Conservation (phyloP, 371 early-diverging fungal genomes). For the Syncephalastrum sp. region DNA sequence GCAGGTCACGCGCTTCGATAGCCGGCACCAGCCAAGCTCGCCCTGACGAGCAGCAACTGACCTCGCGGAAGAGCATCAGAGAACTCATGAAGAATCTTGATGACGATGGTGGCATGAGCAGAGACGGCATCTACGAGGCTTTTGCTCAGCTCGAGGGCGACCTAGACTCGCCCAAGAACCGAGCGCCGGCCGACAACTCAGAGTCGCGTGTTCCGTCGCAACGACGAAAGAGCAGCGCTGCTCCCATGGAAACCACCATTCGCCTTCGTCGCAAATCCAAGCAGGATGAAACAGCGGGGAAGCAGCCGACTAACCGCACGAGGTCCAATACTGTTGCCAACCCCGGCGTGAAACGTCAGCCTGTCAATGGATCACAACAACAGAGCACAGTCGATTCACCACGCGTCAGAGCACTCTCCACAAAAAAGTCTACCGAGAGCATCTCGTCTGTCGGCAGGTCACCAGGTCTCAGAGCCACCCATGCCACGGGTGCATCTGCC, state of each 20-base stretch:
- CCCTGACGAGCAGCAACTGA: slow-evolving; percentile 6
- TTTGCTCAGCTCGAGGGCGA: slow-evolving; percentile 28
- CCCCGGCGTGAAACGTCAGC: neutral
- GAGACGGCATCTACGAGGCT: slow-evolving; percentile 27
- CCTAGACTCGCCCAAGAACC: neutral
- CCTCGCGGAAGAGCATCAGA: slow-evolving; percentile 17
- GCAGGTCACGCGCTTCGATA: slow-evolving; percentile 17
- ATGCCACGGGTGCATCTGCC: too few relatives aligned
- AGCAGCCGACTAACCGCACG: slow-evolving; percentile 7
- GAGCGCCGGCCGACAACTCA: slow-evolving; percentile 5
- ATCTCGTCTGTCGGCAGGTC: slow-evolving; percentile 1
- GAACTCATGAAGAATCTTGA: slow-evolving; percentile 10
- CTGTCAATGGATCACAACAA: slow-evolving; percentile 6
- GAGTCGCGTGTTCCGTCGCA: neutral
- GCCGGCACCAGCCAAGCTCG: slow-evolving; percentile 5
- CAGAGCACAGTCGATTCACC: slow-evolving; percentile 16
- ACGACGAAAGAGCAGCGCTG: neutral
- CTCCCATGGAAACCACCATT: slow-evolving; percentile 4
- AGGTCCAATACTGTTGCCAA: neutral
- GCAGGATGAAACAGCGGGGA: neutral
- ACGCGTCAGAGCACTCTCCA: slow-evolving; percentile 16
- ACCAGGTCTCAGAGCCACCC: too few relatives aligned
- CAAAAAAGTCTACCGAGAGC: slow-evolving; percentile 23
- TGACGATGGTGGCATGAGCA: slow-evolving; percentile 26
- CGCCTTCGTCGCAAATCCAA: slow-evolving; percentile 13